phyloP scores from a whole-genome alignment of 768 basidiomycete species.

The Boletus rubescentipes region DNA sequence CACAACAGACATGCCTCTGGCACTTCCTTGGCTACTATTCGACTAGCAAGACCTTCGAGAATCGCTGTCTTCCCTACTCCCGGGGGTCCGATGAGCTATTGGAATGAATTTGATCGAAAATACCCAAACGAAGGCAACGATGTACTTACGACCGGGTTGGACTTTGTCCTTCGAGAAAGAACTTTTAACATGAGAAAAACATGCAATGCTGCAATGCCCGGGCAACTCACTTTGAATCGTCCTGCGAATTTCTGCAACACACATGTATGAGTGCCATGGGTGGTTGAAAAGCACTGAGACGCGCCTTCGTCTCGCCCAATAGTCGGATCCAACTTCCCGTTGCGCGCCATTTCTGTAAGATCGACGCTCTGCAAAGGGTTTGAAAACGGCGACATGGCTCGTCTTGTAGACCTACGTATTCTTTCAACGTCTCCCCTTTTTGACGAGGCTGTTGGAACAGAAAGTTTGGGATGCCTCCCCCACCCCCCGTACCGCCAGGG shows the following conservation, averaged over 20 bases:
- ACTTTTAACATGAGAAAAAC: conserved; percentile 41
- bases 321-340: conserved; percentile 86
- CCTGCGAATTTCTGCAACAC: conserved; percentile 70
- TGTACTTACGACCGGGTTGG: conserved; percentile 75
- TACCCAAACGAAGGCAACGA: background rate
- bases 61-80: conserved; percentile 95
- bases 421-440: conserved; percentile 85
- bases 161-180: conserved; percentile 85
- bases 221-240: conserved; percentile 79
- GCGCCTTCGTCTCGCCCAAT: conserved; percentile 86
- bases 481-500: conserved; percentile 34
- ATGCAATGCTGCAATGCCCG: background rate
- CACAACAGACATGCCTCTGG: conserved; percentile 63
- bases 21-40: conserved; percentile 87
- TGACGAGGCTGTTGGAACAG: conserved; percentile 56
- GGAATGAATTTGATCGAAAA: background rate
- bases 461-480: conserved; percentile 54
- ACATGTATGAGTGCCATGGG: background rate
- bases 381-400: background rate
- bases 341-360: conserved; percentile 76
- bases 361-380: conserved; percentile 61
- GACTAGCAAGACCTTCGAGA: conserved; percentile 82
- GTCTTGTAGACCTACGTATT: conserved; percentile 56
- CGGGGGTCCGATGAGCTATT: conserved; percentile 76
- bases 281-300: background rate